Evolutionary conservation across 176 grass and related monocot species (phyloP), one percentile per base, ranked within the genome.

Genomic region (Carex kokanica): DNA sequence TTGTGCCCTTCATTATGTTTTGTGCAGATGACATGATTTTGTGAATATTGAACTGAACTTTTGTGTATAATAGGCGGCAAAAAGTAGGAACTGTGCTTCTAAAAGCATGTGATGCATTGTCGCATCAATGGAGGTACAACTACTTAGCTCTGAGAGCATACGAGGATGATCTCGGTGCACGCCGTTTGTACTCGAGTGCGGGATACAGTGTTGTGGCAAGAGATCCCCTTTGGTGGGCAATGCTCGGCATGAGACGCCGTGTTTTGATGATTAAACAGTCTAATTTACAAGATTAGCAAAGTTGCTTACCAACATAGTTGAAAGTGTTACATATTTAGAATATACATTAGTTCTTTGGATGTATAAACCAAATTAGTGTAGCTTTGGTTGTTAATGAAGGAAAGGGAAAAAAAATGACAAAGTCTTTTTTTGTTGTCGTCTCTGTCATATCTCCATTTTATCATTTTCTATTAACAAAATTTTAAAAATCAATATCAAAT

Each of bases 241-340:
- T 78, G 92, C 58, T 93, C 3, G 95, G 95, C 29, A 91, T 84
- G 57, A 93, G 86, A 64, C 80, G 87, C 5, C 87, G 92, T 12
- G 89, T 98, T 86, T 78, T 98, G 1, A 94, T 98, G 95, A 59
- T 98, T 29, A 98, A 98, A 69, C 60, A 84, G 51, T 81, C 80
- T 56, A 78, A 84, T 6, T 40, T 86, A 59, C 80, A 85, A 58
- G 60, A 85, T 52, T 62, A 60, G 53, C 29, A 62, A 60, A 63
- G 4, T 29, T 53, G 49, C 13, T 77, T 17, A 77, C 13, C 0
- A 8, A 6, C 43, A 55, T 54, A 75, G 12, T 29, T 75, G 25
- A 29, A 53, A 53, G 24, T 52, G 10, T 54, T 8, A 17, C 4
- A 41, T 6, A 75, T 25, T 54, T 53, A 74, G 4, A 27, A 15